Evolutionary conservation across 148 eudicot species (phyloP), one percentile per base, ranked within the genome.

Genomic region (Beta vulgaris): DNA sequence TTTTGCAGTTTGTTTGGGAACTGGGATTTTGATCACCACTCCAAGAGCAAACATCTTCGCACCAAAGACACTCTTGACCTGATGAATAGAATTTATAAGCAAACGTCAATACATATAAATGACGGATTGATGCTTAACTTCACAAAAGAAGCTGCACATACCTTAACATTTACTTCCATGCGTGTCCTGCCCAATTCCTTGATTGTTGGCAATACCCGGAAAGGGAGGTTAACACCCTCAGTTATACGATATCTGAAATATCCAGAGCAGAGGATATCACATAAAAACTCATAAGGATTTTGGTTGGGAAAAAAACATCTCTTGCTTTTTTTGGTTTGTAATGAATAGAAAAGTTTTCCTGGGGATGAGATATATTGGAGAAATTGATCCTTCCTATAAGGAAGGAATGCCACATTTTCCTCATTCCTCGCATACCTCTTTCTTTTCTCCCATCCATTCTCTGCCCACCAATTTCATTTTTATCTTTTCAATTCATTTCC

Each of bases 81-180:
- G 89, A 78, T 82, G 70, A 69, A 44, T 49, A 72, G 42, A 57
- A 42, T 32, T n/a, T 54, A 62, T 55, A 77, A 73, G 72, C 35
- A 46, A 23, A 42, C 54, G 60, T 36, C 44, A 19, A 32, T 55
- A 67, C 68, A 29, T 46, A 44, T 14, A 42, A n/a, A 67, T 28
- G 7, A 26, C 37, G 46, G 18, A 67, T 43, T 40, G 71, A 42
- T 13, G 21, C 23, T 44, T n/a, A 1, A 35, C 19, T 69, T 26
- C 34, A 26, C 58, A 44, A 31, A 57, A 82, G 35, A 34, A 64
- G 61, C 63, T 68, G 57, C 48, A 84, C 87, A 77, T 75, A 95
- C 99, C 99, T 95, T 95, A 36, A 95, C 99, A 78, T 95, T 95
- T 71, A 95, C 97, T 92, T 95, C 99, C 99, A 96, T 92, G 40